These are phyloP conservation scores for Suhomyces pyralidae DNA, from an alignment of 805 yeast species.

Conservation along the genomic window DNA sequence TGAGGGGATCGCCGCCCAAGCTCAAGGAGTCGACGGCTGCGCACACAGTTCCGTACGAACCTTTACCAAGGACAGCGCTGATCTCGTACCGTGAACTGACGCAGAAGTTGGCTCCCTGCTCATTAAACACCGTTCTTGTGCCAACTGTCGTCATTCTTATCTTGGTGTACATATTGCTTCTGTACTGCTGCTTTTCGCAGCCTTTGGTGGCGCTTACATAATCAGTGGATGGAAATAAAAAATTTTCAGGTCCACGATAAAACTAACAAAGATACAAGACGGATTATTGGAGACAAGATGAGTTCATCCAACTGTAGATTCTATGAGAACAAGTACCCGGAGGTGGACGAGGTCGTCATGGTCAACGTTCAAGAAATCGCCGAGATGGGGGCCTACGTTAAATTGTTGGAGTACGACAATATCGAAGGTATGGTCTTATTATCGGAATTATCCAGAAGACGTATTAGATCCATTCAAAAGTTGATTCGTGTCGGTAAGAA, in stretches of 20 bases:
- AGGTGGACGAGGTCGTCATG: conserved; percentile 98
- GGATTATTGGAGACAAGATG: conserved; percentile 40
- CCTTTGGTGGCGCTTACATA: neutral
- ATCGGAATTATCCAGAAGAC: conserved; percentile 95
- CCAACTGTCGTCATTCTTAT: neutral
- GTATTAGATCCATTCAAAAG: conserved; percentile 96
- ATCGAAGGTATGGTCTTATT: conserved; percentile 98
- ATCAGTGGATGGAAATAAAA: neutral
- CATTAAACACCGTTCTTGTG: conserved; percentile 2
- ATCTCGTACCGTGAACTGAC: conserved; percentile 61
- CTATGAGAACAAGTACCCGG: conserved; percentile 97
- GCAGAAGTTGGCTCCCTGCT: conserved; percentile 56
- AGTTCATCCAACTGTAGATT: conserved; percentile 90
- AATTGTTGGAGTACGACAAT: conserved; percentile 92
- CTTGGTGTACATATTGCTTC: neutral
- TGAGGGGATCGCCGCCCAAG: conserved; percentile 19
- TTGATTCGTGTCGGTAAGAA: conserved; percentile 97
- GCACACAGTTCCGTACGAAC: conserved; percentile 85
- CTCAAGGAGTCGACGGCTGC: conserved; percentile 52
- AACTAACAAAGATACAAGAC: neutral
- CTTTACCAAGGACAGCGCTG: conserved; percentile 65
- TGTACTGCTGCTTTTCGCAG: conserved; percentile 2
- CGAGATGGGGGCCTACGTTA: conserved; percentile 99
- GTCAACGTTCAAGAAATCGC: conserved; percentile 98
- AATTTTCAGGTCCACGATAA: neutral